A percentile compares a stretch with the other conserved stretches of the same genome.
Evolutionary conservation across 352 stramenopile species (phyloP).

Genomic region (Phytophthora nicotianae): DNA sequence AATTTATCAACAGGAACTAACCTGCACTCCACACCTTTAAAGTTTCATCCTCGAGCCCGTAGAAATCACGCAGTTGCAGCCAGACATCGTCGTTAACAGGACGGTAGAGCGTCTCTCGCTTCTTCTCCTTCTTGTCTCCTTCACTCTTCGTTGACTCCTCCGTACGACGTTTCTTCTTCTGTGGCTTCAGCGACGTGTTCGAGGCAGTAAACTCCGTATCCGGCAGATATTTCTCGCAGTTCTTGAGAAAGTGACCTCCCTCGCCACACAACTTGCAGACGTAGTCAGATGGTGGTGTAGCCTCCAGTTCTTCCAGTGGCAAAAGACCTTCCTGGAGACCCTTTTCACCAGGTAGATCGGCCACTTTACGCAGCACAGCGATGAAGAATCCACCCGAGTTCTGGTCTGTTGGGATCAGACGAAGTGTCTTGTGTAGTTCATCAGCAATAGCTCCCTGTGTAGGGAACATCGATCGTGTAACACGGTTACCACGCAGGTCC

Average conservation of each 20-base stretch:
- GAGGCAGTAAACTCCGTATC: constrained; percentile 44
- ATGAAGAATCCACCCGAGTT: constrained; percentile 99
- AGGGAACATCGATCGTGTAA: constrained; percentile 88
- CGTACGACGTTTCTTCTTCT: constrained; percentile 57
- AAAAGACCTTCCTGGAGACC: constrained; percentile 57
- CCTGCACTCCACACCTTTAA: constrained; percentile 44
- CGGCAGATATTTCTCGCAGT: constrained; percentile 62
- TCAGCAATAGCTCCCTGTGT: constrained; percentile 38
- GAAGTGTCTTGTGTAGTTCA: constrained; percentile 90
- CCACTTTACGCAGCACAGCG: constrained; percentile 92
- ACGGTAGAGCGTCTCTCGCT: constrained; percentile 78
- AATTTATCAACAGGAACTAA: background rate
- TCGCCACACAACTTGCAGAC: constrained; percentile 77
- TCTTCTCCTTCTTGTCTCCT: constrained; percentile 41
- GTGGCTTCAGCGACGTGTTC: constrained; percentile 35
- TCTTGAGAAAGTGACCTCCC: constrained; percentile 80
- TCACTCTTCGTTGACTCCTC: constrained; percentile 17
- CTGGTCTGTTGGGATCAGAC: constrained; percentile 97
- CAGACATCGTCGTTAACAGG: constrained; percentile 66
- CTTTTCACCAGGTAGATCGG: constrained; percentile 52
- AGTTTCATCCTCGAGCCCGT: constrained; percentile 55
- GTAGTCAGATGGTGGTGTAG: constrained; percentile 60
- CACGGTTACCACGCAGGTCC: constrained; percentile 67
- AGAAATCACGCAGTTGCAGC: constrained; percentile 61
- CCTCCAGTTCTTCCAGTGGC: constrained; percentile 51